A percentile compares a stretch with the other conserved stretches of the same genome.
Conservation (phyloP, 2,329 filamentous ascomycete species). For the Fusarium sp. region DNA sequence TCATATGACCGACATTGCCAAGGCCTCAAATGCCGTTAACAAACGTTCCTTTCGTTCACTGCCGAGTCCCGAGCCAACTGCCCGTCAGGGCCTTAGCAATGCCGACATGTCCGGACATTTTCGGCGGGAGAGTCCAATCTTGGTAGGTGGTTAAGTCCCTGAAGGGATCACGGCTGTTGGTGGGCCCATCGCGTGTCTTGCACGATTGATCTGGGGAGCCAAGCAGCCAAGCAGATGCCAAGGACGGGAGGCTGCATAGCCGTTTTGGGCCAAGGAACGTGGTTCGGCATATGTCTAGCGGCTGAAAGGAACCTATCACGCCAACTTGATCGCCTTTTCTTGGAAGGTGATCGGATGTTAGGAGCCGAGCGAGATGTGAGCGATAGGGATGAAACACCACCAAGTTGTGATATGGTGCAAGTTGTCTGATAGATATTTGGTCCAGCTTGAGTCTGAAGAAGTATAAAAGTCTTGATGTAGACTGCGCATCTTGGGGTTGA, state of each 20-base stretch:
- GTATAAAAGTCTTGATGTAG: not conserved
- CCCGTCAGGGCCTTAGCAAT: conserved; percentile 32
- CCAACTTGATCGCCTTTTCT: conserved; percentile 11
- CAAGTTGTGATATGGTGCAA: not conserved
- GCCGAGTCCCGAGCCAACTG: conserved; percentile 34
- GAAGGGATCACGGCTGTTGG: conserved; percentile 2
- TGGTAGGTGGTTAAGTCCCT: conserved; percentile 22
- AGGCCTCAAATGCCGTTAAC: not conserved
- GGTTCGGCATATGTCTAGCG: conserved; percentile 7
- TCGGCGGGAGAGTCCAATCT: conserved; percentile 29
- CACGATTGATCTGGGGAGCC: conserved; percentile 2
- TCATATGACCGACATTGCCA: conserved; percentile 4
- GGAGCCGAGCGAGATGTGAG: conserved; percentile 22
- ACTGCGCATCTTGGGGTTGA: not conserved
- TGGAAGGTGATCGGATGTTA: conserved; percentile 26
- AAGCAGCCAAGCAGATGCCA: conserved; percentile 35
- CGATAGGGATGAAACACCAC: conserved; percentile 13
- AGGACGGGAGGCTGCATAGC: conserved; percentile 34
- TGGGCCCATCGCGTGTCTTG: not conserved
- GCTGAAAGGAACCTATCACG: conserved; percentile 6
- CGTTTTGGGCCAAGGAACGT: conserved; percentile 11
- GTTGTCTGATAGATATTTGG: not conserved
- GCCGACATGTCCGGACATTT: conserved; percentile 34
- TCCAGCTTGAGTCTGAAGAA: too few species aligned
- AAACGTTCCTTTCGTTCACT: conserved; percentile 16